Conservation (phyloP, 2,329 filamentous ascomycete species). For the Sclerotinia subarctica region DNA sequence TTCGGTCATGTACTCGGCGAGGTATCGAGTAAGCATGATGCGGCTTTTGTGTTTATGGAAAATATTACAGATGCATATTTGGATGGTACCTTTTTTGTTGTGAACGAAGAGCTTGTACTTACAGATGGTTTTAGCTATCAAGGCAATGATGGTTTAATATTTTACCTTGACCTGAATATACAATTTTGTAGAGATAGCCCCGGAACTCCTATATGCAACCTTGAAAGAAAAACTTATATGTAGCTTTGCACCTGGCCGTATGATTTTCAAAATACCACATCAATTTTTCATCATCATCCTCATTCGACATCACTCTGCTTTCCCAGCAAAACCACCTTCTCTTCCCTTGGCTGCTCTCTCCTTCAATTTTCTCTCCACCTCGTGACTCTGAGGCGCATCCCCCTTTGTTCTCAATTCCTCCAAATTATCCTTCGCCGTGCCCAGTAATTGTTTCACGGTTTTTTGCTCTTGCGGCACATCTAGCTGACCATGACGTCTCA, state of each 20-base stretch:
- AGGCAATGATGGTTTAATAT: slow-evolving; percentile 12
- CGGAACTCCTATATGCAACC: neutral
- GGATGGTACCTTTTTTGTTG: slow-evolving; percentile 22
- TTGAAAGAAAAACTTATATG: neutral
- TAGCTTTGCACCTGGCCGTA: neutral
- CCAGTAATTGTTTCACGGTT: slow-evolving; percentile 37
- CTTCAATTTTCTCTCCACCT: slow-evolving; percentile 31
- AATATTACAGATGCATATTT: slow-evolving; percentile 23
- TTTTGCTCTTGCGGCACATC: slow-evolving; percentile 41
- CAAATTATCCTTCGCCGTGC: slow-evolving; percentile 26
- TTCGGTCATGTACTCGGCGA: slow-evolving; percentile 23
- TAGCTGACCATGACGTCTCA: slow-evolving; percentile 50
- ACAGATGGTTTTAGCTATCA: slow-evolving; percentile 24
- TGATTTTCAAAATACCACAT: neutral
- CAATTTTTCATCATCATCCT: neutral
- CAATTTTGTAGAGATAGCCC: neutral
- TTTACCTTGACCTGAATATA: neutral
- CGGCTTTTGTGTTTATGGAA: slow-evolving; percentile 13
- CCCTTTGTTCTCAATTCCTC: slow-evolving; percentile 23
- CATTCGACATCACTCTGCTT: slow-evolving; percentile 4
- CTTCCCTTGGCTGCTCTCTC: slow-evolving; percentile 29
- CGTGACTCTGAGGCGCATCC: slow-evolving; percentile 14
- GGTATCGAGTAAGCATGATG: slow-evolving; percentile 14
- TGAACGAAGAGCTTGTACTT: slow-evolving; percentile 23
- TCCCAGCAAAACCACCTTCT: slow-evolving; percentile 6